phyloP scores from a whole-genome alignment of 2,329 filamentous ascomycete species.

The Aspergillus pseudoviridinutans region DNA sequence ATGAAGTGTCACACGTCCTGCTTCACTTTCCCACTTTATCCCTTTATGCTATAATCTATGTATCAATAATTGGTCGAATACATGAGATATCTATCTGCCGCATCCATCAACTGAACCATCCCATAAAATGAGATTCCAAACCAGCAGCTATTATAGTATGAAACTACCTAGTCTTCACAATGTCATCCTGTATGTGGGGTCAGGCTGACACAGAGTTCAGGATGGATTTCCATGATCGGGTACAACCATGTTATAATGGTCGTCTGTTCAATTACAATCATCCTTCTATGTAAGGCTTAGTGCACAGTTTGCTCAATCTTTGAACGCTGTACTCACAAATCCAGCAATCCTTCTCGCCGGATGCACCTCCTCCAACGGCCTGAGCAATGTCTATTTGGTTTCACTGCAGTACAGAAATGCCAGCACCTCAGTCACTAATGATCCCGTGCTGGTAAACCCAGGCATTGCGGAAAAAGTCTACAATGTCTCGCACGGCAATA shows the following conservation, averaged over 20 bases:
- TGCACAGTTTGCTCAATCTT: neutral
- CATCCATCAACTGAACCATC: too few relatives aligned
- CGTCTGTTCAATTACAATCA: neutral
- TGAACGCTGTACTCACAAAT: neutral
- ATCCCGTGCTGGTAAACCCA: conserved; percentile 4
- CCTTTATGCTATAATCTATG: too few relatives aligned
- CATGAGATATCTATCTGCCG: too few relatives aligned
- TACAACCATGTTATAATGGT: conserved; percentile 9
- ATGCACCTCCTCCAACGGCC: conserved; percentile 6
- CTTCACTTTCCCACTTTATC: too few relatives aligned
- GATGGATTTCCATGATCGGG: neutral
- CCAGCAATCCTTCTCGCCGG: conserved; percentile 9
- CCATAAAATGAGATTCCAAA: too few relatives aligned
- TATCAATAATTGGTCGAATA: too few relatives aligned
- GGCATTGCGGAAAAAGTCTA: conserved; percentile 5
- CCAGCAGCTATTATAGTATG: too few relatives aligned
- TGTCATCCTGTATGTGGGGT: too few relatives aligned
- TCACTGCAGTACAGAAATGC: conserved; percentile 7
- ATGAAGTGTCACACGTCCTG: too few relatives aligned
- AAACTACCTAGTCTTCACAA: too few relatives aligned
- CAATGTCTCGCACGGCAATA: conserved; percentile 7
- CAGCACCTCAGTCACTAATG: neutral
- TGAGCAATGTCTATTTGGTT: conserved; percentile 11
- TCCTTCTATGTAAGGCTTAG: conserved; percentile 5
- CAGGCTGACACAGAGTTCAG: neutral